Base-by-base conservation (phyloP, 2,329 filamentous ascomycete genomes). In the Hirsutella thompsonii region DNA sequence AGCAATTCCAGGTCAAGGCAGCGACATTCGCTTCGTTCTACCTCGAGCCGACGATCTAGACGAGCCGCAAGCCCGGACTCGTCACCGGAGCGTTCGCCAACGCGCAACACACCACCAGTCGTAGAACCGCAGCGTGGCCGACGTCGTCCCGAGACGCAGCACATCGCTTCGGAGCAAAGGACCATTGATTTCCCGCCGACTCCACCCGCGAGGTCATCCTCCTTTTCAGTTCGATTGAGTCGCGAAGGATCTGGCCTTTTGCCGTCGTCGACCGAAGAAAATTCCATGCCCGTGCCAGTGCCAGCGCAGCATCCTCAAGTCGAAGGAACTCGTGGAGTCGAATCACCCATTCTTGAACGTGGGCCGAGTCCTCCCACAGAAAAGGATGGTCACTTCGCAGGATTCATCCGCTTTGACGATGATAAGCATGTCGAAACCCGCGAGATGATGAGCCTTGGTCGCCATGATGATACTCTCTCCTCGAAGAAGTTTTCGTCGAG, bases 191-290 rank as follows among this genome's bases (percentile, higher is more conserved):
- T 68, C 42, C 71, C 76, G 9, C 77, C 76, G 9, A 59, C 62
- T 8, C 68, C 80, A 26, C 76, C 76, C 1, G 54, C 61, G 28
- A 68, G 76, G 35, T 69, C 69, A 33, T 79, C 77, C 2, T 81
- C 76, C 13, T 60, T 80, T 8, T 81, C 77, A 3, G 76, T 76
- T 2, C 72, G 75, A 2, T 78, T 74, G 1, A 81, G 75, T 51
- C 66, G 72, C 33, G 76, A 76, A 48, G 62, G 55, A 5, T 76
- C 72, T 10, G 61, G 73, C 4, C 14, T 18, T 34, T 5, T 26
- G 23, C 23, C 11, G 23, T 11, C n/a, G 30, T n/a, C n/a, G n/a
- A n/a, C n/a, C n/a, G 30, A 32, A 34, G 32, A 34, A n/a, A n/a
- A n/a, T n/a, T n/a, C n/a, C n/a, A n/a, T n/a, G n/a, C n/a, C n/a